Evolutionary conservation across 345 rosid species (phyloP).

Genomic region (Citrus sinensis): DNA sequence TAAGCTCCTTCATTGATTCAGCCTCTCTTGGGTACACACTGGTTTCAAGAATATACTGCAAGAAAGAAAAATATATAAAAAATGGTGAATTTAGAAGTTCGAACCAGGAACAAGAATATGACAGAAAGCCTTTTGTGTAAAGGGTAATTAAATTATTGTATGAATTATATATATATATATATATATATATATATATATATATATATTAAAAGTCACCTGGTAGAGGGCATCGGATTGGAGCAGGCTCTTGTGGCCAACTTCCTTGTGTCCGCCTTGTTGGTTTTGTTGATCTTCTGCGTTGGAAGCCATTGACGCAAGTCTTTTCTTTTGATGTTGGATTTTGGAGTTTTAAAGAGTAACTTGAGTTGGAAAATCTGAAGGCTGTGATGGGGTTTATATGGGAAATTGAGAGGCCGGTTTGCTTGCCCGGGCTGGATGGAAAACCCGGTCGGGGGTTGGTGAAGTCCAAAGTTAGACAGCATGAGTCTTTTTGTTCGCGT

Average conservation of each 20-base stretch:
- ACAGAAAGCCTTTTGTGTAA: neutral
- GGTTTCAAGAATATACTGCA: slow-evolving; percentile 89
- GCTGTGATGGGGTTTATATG: slow-evolving; percentile 8
- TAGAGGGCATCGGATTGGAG: slow-evolving; percentile 90
- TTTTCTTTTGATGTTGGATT: neutral
- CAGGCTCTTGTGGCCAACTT: slow-evolving; percentile 96
- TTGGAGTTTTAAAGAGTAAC: neutral
- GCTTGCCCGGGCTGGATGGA: slow-evolving; percentile 14
- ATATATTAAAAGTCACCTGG: slow-evolving; percentile 44
- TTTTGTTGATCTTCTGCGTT: slow-evolving; percentile 55
- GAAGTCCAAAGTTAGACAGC: neutral
- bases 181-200: neutral
- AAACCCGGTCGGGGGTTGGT: slow-evolving; percentile 40
- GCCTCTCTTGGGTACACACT: slow-evolving; percentile 98
- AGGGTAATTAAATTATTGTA: neutral
- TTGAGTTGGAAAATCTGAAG: neutral
- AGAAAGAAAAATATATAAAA: neutral
- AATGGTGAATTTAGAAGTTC: neutral
- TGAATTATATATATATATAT: neutral
- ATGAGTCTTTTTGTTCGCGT: neutral
- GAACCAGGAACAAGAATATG: neutral
- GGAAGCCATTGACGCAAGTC: slow-evolving; percentile 36
- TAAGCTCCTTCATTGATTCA: slow-evolving; percentile 90
- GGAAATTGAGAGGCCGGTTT: slow-evolving; percentile 16
- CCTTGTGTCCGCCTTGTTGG: slow-evolving; percentile 65